phyloP scores from a whole-genome alignment of 1,284 basidiomycete species.

The Rhodotorula sp. region DNA sequence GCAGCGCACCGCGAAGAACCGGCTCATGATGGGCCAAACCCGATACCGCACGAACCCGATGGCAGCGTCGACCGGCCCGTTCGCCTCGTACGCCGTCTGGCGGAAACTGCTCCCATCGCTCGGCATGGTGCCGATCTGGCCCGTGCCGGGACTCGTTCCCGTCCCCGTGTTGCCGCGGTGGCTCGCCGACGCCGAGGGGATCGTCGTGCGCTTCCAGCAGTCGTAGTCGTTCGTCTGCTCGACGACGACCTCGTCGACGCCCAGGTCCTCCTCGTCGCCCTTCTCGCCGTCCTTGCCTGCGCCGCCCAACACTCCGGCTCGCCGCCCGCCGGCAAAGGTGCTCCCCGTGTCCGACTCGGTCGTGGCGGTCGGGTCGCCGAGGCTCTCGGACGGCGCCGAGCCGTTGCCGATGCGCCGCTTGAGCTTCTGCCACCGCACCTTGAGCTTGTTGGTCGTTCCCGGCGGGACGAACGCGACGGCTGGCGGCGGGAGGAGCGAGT shows the following conservation, averaged over 20 bases:
- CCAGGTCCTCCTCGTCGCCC: constrained; percentile 22
- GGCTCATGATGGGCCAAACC: constrained; percentile 20
- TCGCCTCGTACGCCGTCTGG: constrained; percentile 33
- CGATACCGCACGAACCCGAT: constrained; percentile 29
- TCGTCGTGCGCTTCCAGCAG: constrained; percentile 26
- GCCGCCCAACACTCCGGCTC: not conserved
- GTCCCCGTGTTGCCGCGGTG: constrained; percentile 20
- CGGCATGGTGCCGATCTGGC: constrained; percentile 27
- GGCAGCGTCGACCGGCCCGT: constrained; percentile 10
- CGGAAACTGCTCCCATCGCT: constrained; percentile 30
- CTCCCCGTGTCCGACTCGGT: constrained; percentile 27
- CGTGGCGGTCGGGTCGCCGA: constrained; percentile 39
- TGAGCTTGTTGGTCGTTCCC: constrained; percentile 17
- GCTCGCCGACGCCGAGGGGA: constrained; percentile 23
- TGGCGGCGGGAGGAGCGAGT: constrained; percentile 13
- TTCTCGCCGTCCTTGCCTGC: constrained; percentile 5
- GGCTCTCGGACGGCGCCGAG: constrained; percentile 30
- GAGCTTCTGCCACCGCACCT: constrained; percentile 31
- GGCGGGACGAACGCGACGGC: constrained; percentile 36
- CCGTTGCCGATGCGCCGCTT: constrained; percentile 38
- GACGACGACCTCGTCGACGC: constrained; percentile 41
- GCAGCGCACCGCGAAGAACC: constrained; percentile 26
- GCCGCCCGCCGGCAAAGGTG: constrained; percentile 5
- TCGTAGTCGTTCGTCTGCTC: constrained; percentile 29
- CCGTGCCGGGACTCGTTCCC: constrained; percentile 30